A percentile compares a stretch with the other conserved stretches of the same genome.
Evolutionary conservation across 148 eudicot species (phyloP).

Genomic region (Oxyria digyna): DNA sequence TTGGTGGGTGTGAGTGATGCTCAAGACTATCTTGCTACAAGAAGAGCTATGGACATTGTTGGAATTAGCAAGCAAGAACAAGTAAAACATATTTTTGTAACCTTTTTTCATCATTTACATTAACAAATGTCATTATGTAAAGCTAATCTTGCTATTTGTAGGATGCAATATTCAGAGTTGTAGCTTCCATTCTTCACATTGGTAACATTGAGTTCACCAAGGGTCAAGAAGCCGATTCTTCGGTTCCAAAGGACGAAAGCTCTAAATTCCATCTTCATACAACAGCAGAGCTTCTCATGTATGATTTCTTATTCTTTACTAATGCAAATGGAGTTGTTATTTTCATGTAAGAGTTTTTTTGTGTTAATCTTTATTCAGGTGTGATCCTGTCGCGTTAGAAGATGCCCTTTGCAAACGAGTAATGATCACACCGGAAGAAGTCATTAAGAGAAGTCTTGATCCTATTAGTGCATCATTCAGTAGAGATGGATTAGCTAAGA

Average conservation of each 20-base stretch:
- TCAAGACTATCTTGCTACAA: conserved; percentile 7
- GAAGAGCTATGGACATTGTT: conserved; percentile 10
- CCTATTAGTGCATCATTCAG: conserved; percentile 33
- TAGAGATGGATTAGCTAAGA: conserved; percentile 84
- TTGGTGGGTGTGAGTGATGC: conserved; percentile 7
- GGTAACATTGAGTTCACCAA: conserved; percentile 10
- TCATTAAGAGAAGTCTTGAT: conserved; percentile 14
- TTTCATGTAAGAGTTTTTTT: conserved; percentile 9
- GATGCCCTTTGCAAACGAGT: conserved; percentile 17
- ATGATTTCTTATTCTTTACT: not conserved
- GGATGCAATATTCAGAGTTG: conserved; percentile 11
- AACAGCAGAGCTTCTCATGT: conserved; percentile 12
- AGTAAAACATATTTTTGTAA: not conserved
- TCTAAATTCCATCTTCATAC: conserved; percentile 9
- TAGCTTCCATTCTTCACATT: conserved; percentile 11
- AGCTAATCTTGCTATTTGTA: not conserved
- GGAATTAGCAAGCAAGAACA: conserved; percentile 11
- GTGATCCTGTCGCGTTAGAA: conserved; percentile 9
- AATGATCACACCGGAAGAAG: conserved; percentile 18
- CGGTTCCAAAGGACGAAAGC: not conserved
- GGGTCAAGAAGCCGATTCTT: conserved; percentile 7
- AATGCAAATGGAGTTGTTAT: not conserved
- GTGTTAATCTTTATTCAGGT: conserved; percentile 11
- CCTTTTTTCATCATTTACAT: not conserved
- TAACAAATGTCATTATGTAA: not conserved